Evolutionary conservation across 768 basidiomycete species (phyloP).

Genomic region (Agrocybe pediades): DNA sequence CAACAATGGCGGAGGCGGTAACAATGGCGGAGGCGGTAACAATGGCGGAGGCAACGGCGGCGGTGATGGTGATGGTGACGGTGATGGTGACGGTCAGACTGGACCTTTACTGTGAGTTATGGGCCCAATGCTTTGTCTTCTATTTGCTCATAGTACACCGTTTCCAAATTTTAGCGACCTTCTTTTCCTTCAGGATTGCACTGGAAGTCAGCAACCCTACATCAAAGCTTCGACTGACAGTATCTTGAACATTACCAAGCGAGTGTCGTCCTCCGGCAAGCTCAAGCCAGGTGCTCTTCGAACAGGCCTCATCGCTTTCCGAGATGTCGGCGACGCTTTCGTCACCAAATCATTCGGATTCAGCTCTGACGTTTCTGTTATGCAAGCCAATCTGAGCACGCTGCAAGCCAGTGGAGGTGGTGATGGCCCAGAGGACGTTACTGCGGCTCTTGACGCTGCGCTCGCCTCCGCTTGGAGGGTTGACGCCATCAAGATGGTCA

Average conservation of each 20-base stretch:
- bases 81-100: background rate
- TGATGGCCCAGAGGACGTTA: constrained; percentile 12
- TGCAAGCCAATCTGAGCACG: constrained; percentile 1
- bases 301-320: constrained; percentile 8
- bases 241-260: constrained; percentile 2
- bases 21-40: background rate
- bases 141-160: background rate
- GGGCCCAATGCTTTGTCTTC: background rate
- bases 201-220: constrained; percentile 14
- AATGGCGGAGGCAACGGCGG: background rate
- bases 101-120: background rate
- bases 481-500: constrained; percentile 13
- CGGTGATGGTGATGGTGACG: background rate
- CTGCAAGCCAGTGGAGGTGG: constrained; percentile 15
- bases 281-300: constrained; percentile 4
- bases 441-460: constrained; percentile 9
- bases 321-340: constrained; percentile 7
- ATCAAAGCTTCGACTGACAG: constrained; percentile 8
- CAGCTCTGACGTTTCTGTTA: constrained; percentile 7
- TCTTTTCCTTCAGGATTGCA: constrained; percentile 14
- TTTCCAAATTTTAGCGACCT: constrained; percentile 13
- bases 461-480: constrained; percentile 11
- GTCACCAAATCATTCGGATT: constrained; percentile 4
- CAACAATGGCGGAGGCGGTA: background rate
- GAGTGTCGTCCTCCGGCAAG: background rate